Conservation (phyloP, 192 early-diverging fungal species). For the Backusella tarrabulga region DNA sequence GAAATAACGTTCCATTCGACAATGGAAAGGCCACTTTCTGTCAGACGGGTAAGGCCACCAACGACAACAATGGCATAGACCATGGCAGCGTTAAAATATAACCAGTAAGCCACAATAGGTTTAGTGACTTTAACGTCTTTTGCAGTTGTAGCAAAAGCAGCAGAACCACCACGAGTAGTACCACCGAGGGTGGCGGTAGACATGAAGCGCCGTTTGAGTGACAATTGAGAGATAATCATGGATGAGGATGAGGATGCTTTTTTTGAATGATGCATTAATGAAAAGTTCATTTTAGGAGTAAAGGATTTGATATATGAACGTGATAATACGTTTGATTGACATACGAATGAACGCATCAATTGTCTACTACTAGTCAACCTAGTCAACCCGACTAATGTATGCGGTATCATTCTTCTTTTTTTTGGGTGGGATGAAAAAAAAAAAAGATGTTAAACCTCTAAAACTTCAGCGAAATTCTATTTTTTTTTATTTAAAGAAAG, state of each 20-base stretch:
- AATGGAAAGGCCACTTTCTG: constrained; percentile 95
- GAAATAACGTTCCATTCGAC: constrained; percentile 95
- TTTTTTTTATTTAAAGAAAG: not conserved
- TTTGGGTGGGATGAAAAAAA: not conserved
- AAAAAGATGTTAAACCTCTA: not conserved
- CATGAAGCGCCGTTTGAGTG: not conserved
- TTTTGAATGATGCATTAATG: not conserved
- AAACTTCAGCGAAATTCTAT: not conserved
- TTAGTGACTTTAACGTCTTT: constrained; percentile 10
- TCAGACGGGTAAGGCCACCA: constrained; percentile 93
- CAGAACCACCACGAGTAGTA: not conserved
- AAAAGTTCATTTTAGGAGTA: not conserved
- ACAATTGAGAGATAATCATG: not conserved
- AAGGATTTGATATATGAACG: not conserved
- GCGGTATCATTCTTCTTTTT: not conserved
- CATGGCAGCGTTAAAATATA: constrained; percentile 81
- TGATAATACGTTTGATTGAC: not conserved
- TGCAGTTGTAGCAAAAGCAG: not conserved
- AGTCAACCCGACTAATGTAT: not conserved
- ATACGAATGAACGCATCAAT: not conserved
- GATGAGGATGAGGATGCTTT: not conserved
- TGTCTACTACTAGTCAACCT: not conserved
- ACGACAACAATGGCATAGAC: constrained; percentile 93
- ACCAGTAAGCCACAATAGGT: constrained; percentile 90
- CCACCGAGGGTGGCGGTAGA: not conserved